Percentiles rank a stretch among this genome's conserved stretches.
These are phyloP conservation scores for Cylindrotheca closterium DNA, from an alignment of 108 stramenopile genomes.

Conservation along the genomic window DNA sequence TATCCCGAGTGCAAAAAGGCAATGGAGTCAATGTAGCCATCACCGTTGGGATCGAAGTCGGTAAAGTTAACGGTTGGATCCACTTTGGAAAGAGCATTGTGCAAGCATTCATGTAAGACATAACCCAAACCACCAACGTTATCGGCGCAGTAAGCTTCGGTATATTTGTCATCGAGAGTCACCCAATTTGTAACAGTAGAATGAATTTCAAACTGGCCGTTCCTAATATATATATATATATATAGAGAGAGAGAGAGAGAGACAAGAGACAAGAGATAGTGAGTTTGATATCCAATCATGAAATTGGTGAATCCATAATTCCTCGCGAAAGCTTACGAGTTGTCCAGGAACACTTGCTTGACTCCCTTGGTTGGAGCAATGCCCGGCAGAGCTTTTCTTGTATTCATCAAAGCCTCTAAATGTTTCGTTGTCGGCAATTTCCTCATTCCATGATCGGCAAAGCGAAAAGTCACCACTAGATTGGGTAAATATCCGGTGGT, in stretches of 20 bases:
- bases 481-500: constrained; percentile 25
- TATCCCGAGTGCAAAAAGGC: constrained; percentile 66
- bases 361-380: constrained; percentile 35
- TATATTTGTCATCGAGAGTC: not conserved
- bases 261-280: too few relatives aligned
- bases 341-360: constrained; percentile 22
- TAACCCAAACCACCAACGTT: constrained; percentile 19
- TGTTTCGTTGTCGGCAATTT: constrained; percentile 23
- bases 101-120: not conserved
- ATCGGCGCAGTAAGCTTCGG: constrained; percentile 25
- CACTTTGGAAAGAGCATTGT: not conserved
- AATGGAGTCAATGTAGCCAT: constrained; percentile 52
- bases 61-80: constrained; percentile 9
- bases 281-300: too few relatives aligned
- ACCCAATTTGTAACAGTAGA: constrained; percentile 32
- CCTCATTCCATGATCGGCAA: constrained; percentile 24
- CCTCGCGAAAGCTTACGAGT: too few relatives aligned
- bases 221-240: constrained; percentile 29
- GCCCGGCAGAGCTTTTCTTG: constrained; percentile 5
- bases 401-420: constrained; percentile 29
- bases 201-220: constrained; percentile 25
- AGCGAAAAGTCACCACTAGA: constrained; percentile 27
- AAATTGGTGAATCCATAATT: too few relatives aligned
- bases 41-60: constrained; percentile 25
- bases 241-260: too few relatives aligned